A percentile compares a stretch with the other conserved stretches of the same genome.
Conservation (phyloP, 208 protist genomes). For the Acanthamoeba divionensis region DNA sequence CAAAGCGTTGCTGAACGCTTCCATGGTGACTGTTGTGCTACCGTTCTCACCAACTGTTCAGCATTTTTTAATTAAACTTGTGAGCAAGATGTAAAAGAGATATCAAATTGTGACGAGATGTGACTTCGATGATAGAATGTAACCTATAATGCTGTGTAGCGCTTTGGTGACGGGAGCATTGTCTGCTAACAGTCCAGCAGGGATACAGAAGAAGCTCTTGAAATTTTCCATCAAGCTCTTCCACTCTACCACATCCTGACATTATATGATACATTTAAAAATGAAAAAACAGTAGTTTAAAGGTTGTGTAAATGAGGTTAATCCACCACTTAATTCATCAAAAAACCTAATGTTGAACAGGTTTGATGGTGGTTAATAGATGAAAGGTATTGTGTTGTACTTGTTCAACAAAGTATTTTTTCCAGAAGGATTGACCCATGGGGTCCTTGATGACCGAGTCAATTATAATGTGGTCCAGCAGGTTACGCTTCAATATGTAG, state of each 20-base stretch:
- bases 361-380: neutral
- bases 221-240: neutral
- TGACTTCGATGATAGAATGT: neutral
- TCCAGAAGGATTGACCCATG: slow-evolving; percentile 15
- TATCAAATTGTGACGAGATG: neutral
- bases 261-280: neutral
- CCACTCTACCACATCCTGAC: slow-evolving; percentile 8
- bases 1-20: neutral
- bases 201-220: neutral
- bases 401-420: slow-evolving; percentile 15
- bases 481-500: neutral
- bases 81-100: neutral
- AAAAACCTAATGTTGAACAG: neutral
- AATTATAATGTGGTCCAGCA: neutral
- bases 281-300: neutral
- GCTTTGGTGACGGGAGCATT: neutral
- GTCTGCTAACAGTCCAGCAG: neutral
- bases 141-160: neutral
- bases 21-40: neutral
- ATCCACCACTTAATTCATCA: neutral
- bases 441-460: slow-evolving; percentile 18
- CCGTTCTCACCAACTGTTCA: neutral
- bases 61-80: neutral
- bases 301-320: neutral
- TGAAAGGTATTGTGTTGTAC: neutral